phyloP scores from a whole-genome alignment of 2,329 filamentous ascomycete species.

The Aspergillus sp. region DNA sequence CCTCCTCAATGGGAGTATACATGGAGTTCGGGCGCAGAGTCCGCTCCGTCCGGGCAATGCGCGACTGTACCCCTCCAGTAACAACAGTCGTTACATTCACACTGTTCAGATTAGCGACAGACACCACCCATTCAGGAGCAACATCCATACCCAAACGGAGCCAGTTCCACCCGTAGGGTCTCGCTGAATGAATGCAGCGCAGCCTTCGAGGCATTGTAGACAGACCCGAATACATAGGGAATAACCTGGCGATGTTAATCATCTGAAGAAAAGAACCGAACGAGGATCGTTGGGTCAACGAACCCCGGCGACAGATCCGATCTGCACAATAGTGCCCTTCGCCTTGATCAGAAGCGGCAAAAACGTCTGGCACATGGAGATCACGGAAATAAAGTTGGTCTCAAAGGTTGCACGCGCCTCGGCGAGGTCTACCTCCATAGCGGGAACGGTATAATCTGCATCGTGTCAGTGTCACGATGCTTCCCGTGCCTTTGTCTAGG shows the following conservation, averaged over 20 bases:
- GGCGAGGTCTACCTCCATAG: constrained; percentile 52
- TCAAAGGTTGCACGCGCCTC: constrained; percentile 51
- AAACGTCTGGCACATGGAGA: constrained; percentile 58
- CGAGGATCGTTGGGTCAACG: not conserved
- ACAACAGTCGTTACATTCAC: constrained; percentile 55
- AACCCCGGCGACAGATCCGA: constrained; percentile 45
- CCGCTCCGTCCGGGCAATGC: constrained; percentile 55
- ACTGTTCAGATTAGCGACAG: constrained; percentile 24
- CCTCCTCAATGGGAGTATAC: constrained; percentile 52
- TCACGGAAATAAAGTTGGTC: constrained; percentile 58
- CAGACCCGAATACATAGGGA: constrained; percentile 45
- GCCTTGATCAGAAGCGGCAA: constrained; percentile 51
- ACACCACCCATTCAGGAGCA: not conserved
- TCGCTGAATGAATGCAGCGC: constrained; percentile 59
- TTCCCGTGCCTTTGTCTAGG: not conserved
- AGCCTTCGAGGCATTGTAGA: constrained; percentile 61
- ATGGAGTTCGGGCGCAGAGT: constrained; percentile 48
- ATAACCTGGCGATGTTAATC: constrained; percentile 30
- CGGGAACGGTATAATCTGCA: constrained; percentile 56
- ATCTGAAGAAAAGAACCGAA: not conserved
- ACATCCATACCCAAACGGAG: constrained; percentile 43
- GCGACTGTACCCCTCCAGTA: constrained; percentile 61
- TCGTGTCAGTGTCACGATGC: constrained; percentile 6
- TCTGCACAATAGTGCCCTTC: constrained; percentile 46
- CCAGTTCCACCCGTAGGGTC: constrained; percentile 58